Conservation (phyloP, 2,329 filamentous ascomycete species). For the Ceratocystis cubensis region DNA sequence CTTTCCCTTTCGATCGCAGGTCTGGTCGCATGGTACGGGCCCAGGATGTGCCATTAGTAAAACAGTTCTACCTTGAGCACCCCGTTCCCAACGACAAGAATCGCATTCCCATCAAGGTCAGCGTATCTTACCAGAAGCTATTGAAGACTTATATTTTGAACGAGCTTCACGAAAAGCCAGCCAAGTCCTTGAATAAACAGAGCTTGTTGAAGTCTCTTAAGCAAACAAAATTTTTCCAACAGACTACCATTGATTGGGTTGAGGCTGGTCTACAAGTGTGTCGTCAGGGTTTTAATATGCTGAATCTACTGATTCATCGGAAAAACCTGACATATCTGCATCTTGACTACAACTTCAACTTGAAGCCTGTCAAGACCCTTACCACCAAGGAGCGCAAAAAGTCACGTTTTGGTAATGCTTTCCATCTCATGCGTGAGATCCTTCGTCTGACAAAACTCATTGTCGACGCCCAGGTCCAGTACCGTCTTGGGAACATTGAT, state of each 20-base stretch:
- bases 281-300: slow-evolving; percentile 97
- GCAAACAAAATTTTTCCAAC: slow-evolving; percentile 97
- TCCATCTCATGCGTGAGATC: slow-evolving; percentile 98
- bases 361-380: slow-evolving; percentile 96
- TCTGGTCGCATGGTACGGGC: slow-evolving; percentile 94
- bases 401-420: slow-evolving; percentile 96
- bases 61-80: slow-evolving; percentile 97
- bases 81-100: slow-evolving; percentile 47
- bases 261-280: slow-evolving; percentile 97
- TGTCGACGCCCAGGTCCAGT: slow-evolving; percentile 96
- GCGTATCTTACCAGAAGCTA: slow-evolving; percentile 96
- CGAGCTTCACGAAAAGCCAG: slow-evolving; percentile 87
- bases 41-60: slow-evolving; percentile 90
- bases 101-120: slow-evolving; percentile 82
- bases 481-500: slow-evolving; percentile 93
- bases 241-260: slow-evolving; percentile 98
- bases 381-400: slow-evolving; percentile 99
- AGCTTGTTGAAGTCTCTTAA: slow-evolving; percentile 81
- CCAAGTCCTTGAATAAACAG: slow-evolving; percentile 92
- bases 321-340: slow-evolving; percentile 98
- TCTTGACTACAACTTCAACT: slow-evolving; percentile 97
- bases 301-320: slow-evolving; percentile 91
- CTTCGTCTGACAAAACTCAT: slow-evolving; percentile 91
- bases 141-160: slow-evolving; percentile 94
- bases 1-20: slow-evolving; percentile 85